A percentile compares a stretch with the other conserved stretches of the same genome.
Evolutionary conservation across 2,329 filamentous ascomycete genomes (phyloP).

Genomic region (Chaetoscypha palmicola): DNA sequence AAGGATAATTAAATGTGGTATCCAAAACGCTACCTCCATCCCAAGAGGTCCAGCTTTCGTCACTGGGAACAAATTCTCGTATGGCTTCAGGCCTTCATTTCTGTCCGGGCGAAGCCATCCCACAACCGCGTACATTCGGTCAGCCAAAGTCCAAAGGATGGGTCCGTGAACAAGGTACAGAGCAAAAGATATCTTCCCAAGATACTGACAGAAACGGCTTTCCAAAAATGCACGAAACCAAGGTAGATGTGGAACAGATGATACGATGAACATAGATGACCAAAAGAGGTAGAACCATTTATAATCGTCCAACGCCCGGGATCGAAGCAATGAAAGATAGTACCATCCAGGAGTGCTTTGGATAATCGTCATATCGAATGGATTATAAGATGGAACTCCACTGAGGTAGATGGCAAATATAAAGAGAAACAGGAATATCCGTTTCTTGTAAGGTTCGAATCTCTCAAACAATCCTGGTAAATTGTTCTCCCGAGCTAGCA

Average conservation of each 20-base stretch:
- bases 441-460: conserved; percentile 41
- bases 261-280: conserved; percentile 50
- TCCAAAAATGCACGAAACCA: conserved; percentile 55
- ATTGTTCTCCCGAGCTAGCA: conserved; percentile 40
- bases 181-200: conserved; percentile 55
- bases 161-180: conserved; percentile 61
- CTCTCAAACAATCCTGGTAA: conserved; percentile 41
- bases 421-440: conserved; percentile 48
- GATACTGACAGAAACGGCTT: conserved; percentile 49
- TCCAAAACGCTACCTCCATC: conserved; percentile 52
- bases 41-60: conserved; percentile 56
- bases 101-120: conserved; percentile 48
- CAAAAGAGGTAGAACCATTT: conserved; percentile 65
- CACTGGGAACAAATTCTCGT: conserved; percentile 50
- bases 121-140: conserved; percentile 55
- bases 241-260: conserved; percentile 48
- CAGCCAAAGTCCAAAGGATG: conserved; percentile 50
- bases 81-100: conserved; percentile 44
- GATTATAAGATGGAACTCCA: conserved; percentile 50
- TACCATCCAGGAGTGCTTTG: conserved; percentile 43
- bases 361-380: conserved; percentile 43
- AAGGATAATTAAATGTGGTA: conserved; percentile 52
- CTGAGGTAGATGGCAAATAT: conserved; percentile 48
- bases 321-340: conserved; percentile 45
- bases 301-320: conserved; percentile 57